These are phyloP conservation scores for Allantophomopsis cytisporea DNA, from an alignment of 2,329 filamentous ascomycete species.

Conservation along the genomic window DNA sequence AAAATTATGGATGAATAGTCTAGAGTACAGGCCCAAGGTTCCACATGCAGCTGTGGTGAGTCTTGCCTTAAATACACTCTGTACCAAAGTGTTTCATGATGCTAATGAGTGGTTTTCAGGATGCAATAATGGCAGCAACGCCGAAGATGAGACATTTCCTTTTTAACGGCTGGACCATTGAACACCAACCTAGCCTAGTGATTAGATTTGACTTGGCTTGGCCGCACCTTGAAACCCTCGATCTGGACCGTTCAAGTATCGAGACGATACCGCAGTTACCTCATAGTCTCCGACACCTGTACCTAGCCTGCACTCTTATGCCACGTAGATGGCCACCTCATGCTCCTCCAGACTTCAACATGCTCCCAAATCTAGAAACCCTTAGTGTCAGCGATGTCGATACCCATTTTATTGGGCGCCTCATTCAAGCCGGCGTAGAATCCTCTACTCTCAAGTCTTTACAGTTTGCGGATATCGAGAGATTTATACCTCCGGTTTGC, in stretches of 20 bases:
- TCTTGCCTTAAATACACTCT: neutral
- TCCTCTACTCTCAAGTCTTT: no score
- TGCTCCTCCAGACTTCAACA: no score
- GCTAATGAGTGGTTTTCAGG: neutral
- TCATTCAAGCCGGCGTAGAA: no score
- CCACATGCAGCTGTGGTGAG: neutral
- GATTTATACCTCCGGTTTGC: no score
- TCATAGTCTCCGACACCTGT: constrained; percentile 12
- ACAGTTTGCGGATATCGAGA: no score
- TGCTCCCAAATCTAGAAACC: no score
- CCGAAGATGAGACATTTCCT: constrained; percentile 6
- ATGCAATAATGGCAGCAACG: constrained; percentile 5
- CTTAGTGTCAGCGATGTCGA: no score
- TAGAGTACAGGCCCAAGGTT: neutral
- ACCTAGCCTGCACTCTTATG: constrained; percentile 1
- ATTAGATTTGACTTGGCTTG: constrained; percentile 1
- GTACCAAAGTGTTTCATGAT: constrained; percentile 1
- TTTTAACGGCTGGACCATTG: neutral
- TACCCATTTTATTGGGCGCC: no score
- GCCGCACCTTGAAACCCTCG: constrained; percentile 9
- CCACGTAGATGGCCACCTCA: no score
- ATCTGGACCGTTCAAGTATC: constrained; percentile 9
- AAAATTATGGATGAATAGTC: neutral
- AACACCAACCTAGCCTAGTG: constrained; percentile 3
- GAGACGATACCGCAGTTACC: constrained; percentile 10